Conservation (phyloP, 208 protist species). For the Phytomonas francai region DNA sequence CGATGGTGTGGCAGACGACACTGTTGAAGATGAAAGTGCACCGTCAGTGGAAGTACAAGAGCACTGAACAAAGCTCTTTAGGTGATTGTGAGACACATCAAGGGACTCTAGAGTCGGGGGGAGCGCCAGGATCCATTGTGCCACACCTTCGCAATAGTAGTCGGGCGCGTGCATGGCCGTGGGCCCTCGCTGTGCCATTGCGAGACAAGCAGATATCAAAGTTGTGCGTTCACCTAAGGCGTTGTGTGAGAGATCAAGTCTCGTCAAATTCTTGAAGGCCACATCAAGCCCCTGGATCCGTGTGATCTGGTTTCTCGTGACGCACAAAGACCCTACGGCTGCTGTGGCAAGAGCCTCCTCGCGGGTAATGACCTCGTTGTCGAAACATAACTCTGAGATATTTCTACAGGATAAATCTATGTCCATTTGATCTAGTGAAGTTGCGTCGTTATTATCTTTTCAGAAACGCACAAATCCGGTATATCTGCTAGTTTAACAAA, state of each 20-base stretch:
- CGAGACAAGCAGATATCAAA: not conserved
- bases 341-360: constrained; percentile 55
- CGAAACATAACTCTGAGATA: constrained; percentile 67
- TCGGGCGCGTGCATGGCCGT: constrained; percentile 1
- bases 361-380: constrained; percentile 15
- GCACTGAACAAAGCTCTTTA: constrained; percentile 48
- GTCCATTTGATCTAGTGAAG: constrained; percentile 33
- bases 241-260: constrained; percentile 67
- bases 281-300: constrained; percentile 38
- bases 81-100: constrained; percentile 64
- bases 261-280: constrained; percentile 47
- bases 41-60: constrained; percentile 17
- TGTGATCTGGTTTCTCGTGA: constrained; percentile 50
- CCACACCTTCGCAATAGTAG: constrained; percentile 26
- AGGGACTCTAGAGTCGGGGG: constrained; percentile 53
- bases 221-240: constrained; percentile 31
- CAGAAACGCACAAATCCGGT: constrained; percentile 1
- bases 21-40: not conserved
- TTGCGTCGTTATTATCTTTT: not conserved
- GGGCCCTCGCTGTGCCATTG: not conserved
- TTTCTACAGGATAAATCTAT: constrained; percentile 56
- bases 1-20: not conserved
- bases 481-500: not conserved
- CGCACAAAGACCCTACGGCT: constrained; percentile 24
- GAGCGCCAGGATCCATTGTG: constrained; percentile 51